Evolutionary conservation across 148 eudicot genomes (phyloP).

Genomic region (Silene uniflora): DNA sequence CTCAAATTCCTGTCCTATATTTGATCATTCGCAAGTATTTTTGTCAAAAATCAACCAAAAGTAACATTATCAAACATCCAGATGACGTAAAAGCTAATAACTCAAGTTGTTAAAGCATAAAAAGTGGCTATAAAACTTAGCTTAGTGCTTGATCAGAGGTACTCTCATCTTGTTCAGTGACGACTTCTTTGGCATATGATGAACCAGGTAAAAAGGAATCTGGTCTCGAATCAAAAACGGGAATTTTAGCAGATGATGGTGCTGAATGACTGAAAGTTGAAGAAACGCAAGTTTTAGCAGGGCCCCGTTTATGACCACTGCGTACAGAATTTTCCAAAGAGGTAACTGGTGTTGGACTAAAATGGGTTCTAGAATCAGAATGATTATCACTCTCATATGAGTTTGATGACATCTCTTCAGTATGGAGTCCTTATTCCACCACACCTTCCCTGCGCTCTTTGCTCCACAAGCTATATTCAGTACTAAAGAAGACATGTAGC

Average conservation of each 20-base stretch:
- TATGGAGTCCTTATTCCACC: background rate
- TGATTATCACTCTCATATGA: background rate
- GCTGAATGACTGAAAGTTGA: background rate
- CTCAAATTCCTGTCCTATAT: too few species aligned
- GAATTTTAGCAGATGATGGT: background rate
- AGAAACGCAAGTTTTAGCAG: background rate
- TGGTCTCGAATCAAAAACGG: background rate
- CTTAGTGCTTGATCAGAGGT: too few species aligned
- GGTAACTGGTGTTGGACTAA: background rate
- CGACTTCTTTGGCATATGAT: background rate
- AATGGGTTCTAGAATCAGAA: background rate
- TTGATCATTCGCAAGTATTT: too few species aligned
- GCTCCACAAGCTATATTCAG: too few species aligned
- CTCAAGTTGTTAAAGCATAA: too few species aligned
- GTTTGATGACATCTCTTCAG: constrained; percentile 1
- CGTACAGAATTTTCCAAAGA: background rate
- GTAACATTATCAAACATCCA: too few species aligned
- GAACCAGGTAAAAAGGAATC: background rate
- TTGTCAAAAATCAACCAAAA: too few species aligned
- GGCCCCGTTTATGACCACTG: background rate
- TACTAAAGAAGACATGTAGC: too few species aligned
- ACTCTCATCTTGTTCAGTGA: background rate
- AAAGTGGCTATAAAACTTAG: too few species aligned
- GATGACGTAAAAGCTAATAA: too few species aligned
- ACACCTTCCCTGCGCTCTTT: constrained; percentile 3